phyloP scores from a whole-genome alignment of 768 basidiomycete genomes.

The Chalciporus pseudorubinellus region DNA sequence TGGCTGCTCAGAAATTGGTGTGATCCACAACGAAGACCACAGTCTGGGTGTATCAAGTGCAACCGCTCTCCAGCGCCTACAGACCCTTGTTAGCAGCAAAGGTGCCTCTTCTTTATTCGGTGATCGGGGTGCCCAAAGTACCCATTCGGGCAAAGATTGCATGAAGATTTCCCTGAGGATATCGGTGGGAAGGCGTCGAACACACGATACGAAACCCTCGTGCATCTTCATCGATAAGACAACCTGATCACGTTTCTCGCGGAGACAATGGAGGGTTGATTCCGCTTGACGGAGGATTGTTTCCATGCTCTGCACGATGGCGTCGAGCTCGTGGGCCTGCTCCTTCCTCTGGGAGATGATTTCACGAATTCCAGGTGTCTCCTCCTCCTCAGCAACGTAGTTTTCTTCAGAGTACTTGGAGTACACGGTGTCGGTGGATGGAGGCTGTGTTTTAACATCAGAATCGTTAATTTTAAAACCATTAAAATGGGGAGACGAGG shows the following conservation, averaged over 20 bases:
- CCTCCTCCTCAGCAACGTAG: no score
- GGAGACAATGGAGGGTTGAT: background rate
- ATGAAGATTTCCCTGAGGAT: slow-evolving; percentile 44
- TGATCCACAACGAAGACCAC: slow-evolving; percentile 41
- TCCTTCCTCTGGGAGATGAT: no score
- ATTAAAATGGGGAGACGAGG: no score
- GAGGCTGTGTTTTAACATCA: no score
- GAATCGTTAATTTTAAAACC: no score
- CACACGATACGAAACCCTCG: slow-evolving; percentile 15
- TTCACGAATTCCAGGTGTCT: no score
- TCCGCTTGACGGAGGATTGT: background rate
- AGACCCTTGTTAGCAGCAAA: slow-evolving; percentile 38
- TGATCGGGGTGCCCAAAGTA: slow-evolving; percentile 13
- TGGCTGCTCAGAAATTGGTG: background rate
- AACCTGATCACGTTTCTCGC: background rate
- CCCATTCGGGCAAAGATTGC: slow-evolving; percentile 27
- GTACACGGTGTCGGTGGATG: no score
- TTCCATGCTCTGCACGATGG: background rate
- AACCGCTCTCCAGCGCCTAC: slow-evolving; percentile 39
- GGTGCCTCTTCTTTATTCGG: slow-evolving; percentile 25
- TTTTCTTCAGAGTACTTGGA: no score
- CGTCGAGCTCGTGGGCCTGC: background rate
- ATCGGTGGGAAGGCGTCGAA: slow-evolving; percentile 39
- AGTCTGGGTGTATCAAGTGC: slow-evolving; percentile 38
- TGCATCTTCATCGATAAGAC: slow-evolving; percentile 6